A percentile compares a stretch with the other conserved stretches of the same genome.
These are phyloP conservation scores for Pseudofabraea citricarpa DNA, from an alignment of 2,329 filamentous ascomycete genomes.

Conservation along the genomic window DNA sequence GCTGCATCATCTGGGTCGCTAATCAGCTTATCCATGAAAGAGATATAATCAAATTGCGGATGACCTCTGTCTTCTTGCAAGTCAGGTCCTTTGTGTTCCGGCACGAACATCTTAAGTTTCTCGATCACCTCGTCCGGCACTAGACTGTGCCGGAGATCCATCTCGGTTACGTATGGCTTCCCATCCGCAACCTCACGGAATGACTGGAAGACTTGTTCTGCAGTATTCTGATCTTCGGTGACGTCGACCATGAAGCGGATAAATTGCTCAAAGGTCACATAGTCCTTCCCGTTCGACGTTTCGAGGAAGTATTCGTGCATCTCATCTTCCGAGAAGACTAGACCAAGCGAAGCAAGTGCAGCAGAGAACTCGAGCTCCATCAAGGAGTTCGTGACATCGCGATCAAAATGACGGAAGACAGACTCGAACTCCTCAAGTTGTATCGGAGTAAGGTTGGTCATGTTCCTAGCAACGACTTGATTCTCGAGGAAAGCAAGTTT, in stretches of 20 bases:
- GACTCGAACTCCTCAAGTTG: conserved; percentile 98
- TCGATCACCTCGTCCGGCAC: conserved; percentile 98
- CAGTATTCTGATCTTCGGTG: conserved; percentile 97
- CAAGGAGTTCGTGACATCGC: conserved; percentile 83
- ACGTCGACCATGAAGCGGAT: conserved; percentile 99
- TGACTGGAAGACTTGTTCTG: conserved; percentile 96
- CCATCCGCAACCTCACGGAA: conserved; percentile 97
- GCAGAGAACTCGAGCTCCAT: conserved; percentile 95
- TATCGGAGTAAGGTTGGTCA: conserved; percentile 98
- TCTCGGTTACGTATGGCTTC: conserved; percentile 97
- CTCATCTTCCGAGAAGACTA: conserved; percentile 95
- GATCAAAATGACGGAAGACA: conserved; percentile 96
- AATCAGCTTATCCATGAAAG: conserved; percentile 90
- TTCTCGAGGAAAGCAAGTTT: conserved; percentile 97
- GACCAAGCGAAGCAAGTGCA: conserved; percentile 85
- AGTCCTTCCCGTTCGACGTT: conserved; percentile 72
- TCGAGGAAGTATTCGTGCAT: conserved; percentile 95
- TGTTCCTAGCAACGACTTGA: conserved; percentile 95
- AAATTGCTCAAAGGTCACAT: conserved; percentile 96
- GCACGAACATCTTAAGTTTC: conserved; percentile 83
- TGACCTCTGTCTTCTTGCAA: conserved; percentile 78
- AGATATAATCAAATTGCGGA: conserved; percentile 92
- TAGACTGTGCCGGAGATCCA: conserved; percentile 89
- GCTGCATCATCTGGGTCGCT: conserved; percentile 17
- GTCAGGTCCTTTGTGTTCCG: conserved; percentile 77